phyloP scores from a whole-genome alignment of 441 rosid species.

The Arabidopsis lyrata region DNA sequence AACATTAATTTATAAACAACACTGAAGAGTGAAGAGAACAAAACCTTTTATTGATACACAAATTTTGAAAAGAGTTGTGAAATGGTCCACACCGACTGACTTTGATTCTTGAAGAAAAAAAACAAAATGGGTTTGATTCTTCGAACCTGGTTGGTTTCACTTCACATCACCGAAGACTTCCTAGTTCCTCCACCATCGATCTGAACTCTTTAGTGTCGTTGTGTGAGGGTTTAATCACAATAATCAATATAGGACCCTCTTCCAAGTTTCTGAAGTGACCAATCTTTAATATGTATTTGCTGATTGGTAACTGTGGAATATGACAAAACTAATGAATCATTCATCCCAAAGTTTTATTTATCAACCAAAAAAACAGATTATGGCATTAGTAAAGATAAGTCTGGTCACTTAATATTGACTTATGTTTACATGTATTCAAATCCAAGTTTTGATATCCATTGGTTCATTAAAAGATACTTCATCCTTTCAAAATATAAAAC shows the following conservation, averaged over 20 bases:
- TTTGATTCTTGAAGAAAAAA: slow-evolving; percentile 20
- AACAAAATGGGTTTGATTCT: slow-evolving; percentile 15
- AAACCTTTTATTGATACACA: background rate
- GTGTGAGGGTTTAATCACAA: slow-evolving; percentile 17
- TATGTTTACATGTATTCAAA: background rate
- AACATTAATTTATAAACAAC: background rate
- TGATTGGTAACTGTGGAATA: background rate
- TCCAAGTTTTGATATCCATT: background rate
- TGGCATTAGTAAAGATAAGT: background rate
- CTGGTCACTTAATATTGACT: background rate
- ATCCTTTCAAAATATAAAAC: too few species aligned
- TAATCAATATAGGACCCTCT: slow-evolving; percentile 9
- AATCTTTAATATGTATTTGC: slow-evolving; percentile 20
- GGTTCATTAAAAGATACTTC: background rate
- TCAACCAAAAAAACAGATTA: background rate
- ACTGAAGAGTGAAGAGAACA: background rate
- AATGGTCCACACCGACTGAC: slow-evolving; percentile 35
- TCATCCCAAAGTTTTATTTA: background rate
- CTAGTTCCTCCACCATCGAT: background rate
- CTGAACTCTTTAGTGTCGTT: background rate
- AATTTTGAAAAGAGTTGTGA: background rate
- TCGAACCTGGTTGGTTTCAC: slow-evolving; percentile 24
- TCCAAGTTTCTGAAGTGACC: slow-evolving; percentile 10
- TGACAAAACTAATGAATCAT: background rate
- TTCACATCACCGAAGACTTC: slow-evolving; percentile 34